phyloP scores from a whole-genome alignment of 2,329 filamentous ascomycete genomes.

The Ophiostoma quercus region DNA sequence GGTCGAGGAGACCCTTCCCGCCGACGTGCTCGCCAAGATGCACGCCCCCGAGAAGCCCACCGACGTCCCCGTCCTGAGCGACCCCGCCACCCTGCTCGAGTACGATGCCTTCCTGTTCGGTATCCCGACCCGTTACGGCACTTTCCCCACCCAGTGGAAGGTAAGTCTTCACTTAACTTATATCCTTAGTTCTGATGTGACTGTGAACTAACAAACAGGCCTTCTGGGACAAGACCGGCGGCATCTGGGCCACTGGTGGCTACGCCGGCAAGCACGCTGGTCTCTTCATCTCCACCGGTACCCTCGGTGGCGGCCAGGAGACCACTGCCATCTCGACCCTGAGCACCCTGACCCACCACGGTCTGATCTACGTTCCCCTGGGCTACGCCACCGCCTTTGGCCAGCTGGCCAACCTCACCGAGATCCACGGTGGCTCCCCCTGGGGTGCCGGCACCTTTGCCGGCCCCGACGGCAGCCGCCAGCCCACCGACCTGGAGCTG shows the following conservation, averaged over 20 bases:
- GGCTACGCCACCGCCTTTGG: conserved; percentile 79
- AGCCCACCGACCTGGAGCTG: conserved; percentile 71
- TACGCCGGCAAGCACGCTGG: conserved; percentile 87
- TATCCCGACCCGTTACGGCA: conserved; percentile 93
- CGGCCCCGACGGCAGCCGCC: conserved; percentile 71
- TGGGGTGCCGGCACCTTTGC: conserved; percentile 96
- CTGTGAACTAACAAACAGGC: conserved; percentile 32
- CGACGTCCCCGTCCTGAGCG: conserved; percentile 58
- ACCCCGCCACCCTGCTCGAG: conserved; percentile 55
- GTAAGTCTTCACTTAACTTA: conserved; percentile 30
- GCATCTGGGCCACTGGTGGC: conserved; percentile 72
- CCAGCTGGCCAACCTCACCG: conserved; percentile 62
- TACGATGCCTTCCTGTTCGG: conserved; percentile 92
- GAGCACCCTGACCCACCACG: conserved; percentile 86
- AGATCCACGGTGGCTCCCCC: conserved; percentile 79
- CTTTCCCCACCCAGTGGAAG: conserved; percentile 97
- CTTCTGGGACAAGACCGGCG: conserved; percentile 87
- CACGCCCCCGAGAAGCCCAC: conserved; percentile 72
- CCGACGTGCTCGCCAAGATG: conserved; percentile 86
- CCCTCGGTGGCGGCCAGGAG: conserved; percentile 86
- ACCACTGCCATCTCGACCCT: conserved; percentile 73
- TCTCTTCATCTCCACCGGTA: conserved; percentile 83
- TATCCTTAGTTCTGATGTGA: background rate
- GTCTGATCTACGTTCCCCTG: conserved; percentile 91
- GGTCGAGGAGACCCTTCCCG: conserved; percentile 78